phyloP scores from a whole-genome alignment of 2,329 filamentous ascomycete species.

The Trichoderma simmonsii region DNA sequence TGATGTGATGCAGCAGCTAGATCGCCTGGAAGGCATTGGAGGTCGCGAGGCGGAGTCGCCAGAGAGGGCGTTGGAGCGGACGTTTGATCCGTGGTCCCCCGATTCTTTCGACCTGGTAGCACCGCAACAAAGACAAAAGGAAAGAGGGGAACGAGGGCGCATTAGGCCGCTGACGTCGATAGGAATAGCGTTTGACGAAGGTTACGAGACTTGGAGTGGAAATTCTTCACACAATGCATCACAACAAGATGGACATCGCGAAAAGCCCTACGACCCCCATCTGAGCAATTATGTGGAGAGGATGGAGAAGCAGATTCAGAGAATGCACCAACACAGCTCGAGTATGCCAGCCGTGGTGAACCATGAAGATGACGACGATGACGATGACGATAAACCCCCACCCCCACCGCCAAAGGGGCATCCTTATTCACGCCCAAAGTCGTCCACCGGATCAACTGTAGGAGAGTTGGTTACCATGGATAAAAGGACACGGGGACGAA shows the following conservation, averaged over 20 bases:
- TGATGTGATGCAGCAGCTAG: conserved; percentile 91
- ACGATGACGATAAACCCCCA: conserved; percentile 53
- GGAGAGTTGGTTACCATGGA: conserved; percentile 39
- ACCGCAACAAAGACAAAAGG: conserved; percentile 24
- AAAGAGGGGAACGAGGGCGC: conserved; percentile 28
- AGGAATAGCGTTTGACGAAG: conserved; percentile 63
- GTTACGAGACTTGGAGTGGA: conserved; percentile 58
- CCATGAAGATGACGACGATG: conserved; percentile 46
- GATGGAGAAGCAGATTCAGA: conserved; percentile 80
- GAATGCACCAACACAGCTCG: conserved; percentile 62
- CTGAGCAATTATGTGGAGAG: conserved; percentile 84
- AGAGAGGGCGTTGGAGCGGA: conserved; percentile 53
- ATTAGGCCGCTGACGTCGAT: conserved; percentile 66
- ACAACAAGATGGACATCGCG: conserved; percentile 38
- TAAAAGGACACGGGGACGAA: conserved; percentile 58
- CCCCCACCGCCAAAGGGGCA: conserved; percentile 60
- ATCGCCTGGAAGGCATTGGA: conserved; percentile 63
- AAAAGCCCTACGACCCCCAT: conserved; percentile 59
- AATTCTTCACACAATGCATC: conserved; percentile 50
- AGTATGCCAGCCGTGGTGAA: conserved; percentile 39
- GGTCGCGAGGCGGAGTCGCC: conserved; percentile 56
- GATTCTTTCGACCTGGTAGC: conserved; percentile 69
- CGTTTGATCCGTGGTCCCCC: conserved; percentile 80
- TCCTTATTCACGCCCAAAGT: conserved; percentile 54
- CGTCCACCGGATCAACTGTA: conserved; percentile 56